phyloP scores from a whole-genome alignment of 2,329 filamentous ascomycete genomes.

The Venturia pyrina region DNA sequence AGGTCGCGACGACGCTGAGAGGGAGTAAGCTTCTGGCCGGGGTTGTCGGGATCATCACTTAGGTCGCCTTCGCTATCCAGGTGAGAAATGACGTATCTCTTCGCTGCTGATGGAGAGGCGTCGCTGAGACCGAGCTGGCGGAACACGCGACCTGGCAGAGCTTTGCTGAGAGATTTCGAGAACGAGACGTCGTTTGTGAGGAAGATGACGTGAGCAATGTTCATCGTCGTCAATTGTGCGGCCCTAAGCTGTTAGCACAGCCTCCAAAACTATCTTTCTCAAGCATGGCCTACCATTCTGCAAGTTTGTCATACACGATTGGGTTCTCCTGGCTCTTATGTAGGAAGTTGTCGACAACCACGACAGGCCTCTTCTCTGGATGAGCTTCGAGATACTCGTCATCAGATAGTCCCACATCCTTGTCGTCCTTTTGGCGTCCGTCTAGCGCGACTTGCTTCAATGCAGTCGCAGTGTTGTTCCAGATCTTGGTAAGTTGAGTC shows the following conservation, averaged over 20 bases:
- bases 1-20: slow-evolving; percentile 47
- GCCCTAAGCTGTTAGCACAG: slow-evolving; percentile 39
- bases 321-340: slow-evolving; percentile 53
- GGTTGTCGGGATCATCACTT: slow-evolving; percentile 26
- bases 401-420: slow-evolving; percentile 61
- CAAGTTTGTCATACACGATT: slow-evolving; percentile 43
- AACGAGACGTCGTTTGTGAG: slow-evolving; percentile 83
- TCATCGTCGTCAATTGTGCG: slow-evolving; percentile 71
- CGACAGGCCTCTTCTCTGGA: slow-evolving; percentile 69
- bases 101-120: slow-evolving; percentile 71
- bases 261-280: neutral
- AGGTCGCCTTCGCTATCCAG: slow-evolving; percentile 44
- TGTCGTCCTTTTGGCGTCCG: slow-evolving; percentile 59
- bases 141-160: slow-evolving; percentile 85
- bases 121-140: slow-evolving; percentile 78
- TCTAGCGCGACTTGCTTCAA: slow-evolving; percentile 69
- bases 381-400: slow-evolving; percentile 88
- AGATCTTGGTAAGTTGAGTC: slow-evolving; percentile 79
- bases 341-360: slow-evolving; percentile 87
- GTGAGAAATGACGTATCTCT: slow-evolving; percentile 80
- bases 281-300: slow-evolving; percentile 53
- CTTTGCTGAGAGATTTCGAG: slow-evolving; percentile 76
- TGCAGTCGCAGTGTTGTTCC: slow-evolving; percentile 70
- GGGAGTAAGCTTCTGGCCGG: slow-evolving; percentile 32
- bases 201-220: slow-evolving; percentile 90